These are phyloP conservation scores for Xylariaceae sp. DNA, from an alignment of 2,329 filamentous ascomycete genomes.

Conservation along the genomic window DNA sequence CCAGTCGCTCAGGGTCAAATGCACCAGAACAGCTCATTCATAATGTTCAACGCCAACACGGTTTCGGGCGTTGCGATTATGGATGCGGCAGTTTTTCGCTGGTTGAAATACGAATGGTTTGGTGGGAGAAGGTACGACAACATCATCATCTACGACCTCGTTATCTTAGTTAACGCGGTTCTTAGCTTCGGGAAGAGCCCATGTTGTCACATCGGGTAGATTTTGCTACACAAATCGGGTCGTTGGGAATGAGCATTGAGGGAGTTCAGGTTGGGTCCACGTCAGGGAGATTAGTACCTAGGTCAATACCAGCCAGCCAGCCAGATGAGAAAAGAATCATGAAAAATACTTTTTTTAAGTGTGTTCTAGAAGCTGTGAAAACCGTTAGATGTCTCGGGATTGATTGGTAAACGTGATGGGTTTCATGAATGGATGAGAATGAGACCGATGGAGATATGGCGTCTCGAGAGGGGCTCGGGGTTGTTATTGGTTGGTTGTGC, in stretches of 20 bases:
- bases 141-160: no score
- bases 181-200: neutral
- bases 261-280: neutral
- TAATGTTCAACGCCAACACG: neutral
- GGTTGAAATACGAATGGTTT: no score
- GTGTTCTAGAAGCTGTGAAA: no score
- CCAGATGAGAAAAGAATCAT: neutral
- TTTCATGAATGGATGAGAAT: no score
- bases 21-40: neutral
- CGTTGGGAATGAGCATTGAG: neutral
- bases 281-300: neutral
- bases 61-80: slow-evolving; percentile 10
- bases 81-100: slow-evolving; percentile 3
- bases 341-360: neutral
- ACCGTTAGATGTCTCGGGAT: no score
- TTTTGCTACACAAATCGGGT: neutral
- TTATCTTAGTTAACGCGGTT: no score
- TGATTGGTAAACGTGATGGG: no score
- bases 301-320: neutral
- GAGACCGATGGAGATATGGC: no score
- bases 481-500: no score
- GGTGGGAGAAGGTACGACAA: no score
- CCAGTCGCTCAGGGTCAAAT: neutral
- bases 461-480: no score
- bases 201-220: neutral